Conservation (phyloP, 2,329 filamentous ascomycete genomes). For the Diplodia seriata region DNA sequence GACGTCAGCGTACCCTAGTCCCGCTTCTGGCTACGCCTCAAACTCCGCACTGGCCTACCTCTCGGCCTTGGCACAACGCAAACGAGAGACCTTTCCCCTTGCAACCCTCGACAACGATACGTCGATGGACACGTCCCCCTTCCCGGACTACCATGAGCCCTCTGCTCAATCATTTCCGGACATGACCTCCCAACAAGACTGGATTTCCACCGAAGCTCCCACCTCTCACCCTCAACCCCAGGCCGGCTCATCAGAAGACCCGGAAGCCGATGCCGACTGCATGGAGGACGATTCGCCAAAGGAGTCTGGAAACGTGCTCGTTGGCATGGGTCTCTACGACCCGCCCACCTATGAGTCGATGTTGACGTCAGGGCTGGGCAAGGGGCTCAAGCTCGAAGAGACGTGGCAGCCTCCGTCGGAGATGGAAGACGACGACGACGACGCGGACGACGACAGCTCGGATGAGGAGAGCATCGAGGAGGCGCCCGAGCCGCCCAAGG, state of each 20-base stretch:
- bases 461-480: conserved; percentile 58
- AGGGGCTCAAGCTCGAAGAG: conserved; percentile 81
- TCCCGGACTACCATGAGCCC: conserved; percentile 24
- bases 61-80: conserved; percentile 29
- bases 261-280: conserved; percentile 46
- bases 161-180: conserved; percentile 10
- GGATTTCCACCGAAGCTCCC: neutral
- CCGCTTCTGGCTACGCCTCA: conserved; percentile 31
- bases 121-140: conserved; percentile 24
- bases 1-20: conserved; percentile 29
- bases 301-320: conserved; percentile 70
- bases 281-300: conserved; percentile 60
- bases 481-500: conserved; percentile 34
- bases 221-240: conserved; percentile 27
- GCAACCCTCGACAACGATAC: conserved; percentile 20
- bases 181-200: conserved; percentile 13
- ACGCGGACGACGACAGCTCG: conserved; percentile 43
- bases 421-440: conserved; percentile 56
- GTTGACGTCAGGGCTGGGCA: conserved; percentile 60
- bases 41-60: conserved; percentile 27
- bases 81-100: conserved; percentile 25
- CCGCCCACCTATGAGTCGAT: conserved; percentile 66
- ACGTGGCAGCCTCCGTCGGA: conserved; percentile 71
- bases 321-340: conserved; percentile 86
- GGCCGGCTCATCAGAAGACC: conserved; percentile 51